Base-by-base conservation (phyloP, 345 rosid species). In the Corchorus olitorius region DNA sequence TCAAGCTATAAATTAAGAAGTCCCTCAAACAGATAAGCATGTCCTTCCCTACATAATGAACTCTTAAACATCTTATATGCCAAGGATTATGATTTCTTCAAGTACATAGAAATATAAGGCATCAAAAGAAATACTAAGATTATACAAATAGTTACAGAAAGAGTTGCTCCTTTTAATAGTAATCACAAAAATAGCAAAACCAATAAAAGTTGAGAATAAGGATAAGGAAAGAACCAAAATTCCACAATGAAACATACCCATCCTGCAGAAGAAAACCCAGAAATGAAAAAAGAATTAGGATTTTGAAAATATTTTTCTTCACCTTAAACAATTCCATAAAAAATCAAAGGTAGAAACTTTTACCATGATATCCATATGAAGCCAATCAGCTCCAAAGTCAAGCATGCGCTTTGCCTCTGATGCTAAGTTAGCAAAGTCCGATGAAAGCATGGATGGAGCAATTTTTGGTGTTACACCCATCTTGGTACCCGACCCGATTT, bases 331-430 rank as follows among this genome's bases (percentile, higher is more conserved):
- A 49, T 15, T 61, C 37, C 9, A 35, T 59, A 41, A 43, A 3
- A n/a, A 15, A 22, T n/a, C 41, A 53, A 59, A 56, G 54, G 72
- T 50, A 5, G 55, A 34, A 61, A 58, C 13, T 2, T 60, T 56
- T 87, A 92, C 98, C 98, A 94, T 91, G 78, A 94, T 90, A 87
- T 94, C 98, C 97, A 94, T 94, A 91, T 92, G 98, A 69, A 94
- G 97, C 98, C 98, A 93, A 77, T 93, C 93, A 78, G 98, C 98
- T 22, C 98, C 99, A 19, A 85, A 88, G 80, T 77, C 84, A 62
- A 90, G 83, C 91, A 95, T 92, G 63, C 98, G 89, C n/a, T 85
- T 80, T 8, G 99, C 98, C 80, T 95, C 98, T 15, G 96, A 84
- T 0, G 98, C 97, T 75, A 95, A 79, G 78, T 93, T 93, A 14